Conservation (phyloP, 2,329 filamentous ascomycete species). For the Berkeleyomyces basicola region DNA sequence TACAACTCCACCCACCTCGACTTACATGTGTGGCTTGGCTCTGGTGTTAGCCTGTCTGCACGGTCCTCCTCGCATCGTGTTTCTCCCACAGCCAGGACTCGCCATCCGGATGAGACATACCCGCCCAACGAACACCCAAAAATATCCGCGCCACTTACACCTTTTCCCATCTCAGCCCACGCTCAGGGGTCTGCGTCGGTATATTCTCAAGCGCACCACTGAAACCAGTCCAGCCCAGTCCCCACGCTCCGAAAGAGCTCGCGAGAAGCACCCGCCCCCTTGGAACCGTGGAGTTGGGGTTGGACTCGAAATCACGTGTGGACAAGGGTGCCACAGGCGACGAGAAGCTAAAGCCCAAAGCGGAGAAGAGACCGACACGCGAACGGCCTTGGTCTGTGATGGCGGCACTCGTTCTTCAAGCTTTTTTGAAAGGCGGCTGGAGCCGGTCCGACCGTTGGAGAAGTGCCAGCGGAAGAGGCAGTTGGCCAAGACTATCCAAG, state of each 20-base stretch:
- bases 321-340: background rate
- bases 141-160: background rate
- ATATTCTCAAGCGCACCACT: background rate
- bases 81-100: background rate
- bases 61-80: background rate
- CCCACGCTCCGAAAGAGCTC: no score
- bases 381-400: background rate
- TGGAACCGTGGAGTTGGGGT: background rate
- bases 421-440: background rate
- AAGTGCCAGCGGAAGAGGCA: background rate
- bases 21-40: no score
- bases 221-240: background rate
- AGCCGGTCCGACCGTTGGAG: background rate
- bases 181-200: background rate
- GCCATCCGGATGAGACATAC: background rate
- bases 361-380: background rate
- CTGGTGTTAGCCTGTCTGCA: background rate
- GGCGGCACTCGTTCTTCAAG: background rate
- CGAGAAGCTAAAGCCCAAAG: background rate
- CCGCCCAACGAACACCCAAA: background rate
- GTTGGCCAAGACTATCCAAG: no score
- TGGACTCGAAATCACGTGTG: background rate
- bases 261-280: no score
- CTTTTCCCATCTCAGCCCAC: background rate
- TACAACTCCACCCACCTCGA: no score